Evolutionary conservation across 2,329 filamentous ascomycete genomes (phyloP).

Genomic region (Trichoderma cornu-damae): DNA sequence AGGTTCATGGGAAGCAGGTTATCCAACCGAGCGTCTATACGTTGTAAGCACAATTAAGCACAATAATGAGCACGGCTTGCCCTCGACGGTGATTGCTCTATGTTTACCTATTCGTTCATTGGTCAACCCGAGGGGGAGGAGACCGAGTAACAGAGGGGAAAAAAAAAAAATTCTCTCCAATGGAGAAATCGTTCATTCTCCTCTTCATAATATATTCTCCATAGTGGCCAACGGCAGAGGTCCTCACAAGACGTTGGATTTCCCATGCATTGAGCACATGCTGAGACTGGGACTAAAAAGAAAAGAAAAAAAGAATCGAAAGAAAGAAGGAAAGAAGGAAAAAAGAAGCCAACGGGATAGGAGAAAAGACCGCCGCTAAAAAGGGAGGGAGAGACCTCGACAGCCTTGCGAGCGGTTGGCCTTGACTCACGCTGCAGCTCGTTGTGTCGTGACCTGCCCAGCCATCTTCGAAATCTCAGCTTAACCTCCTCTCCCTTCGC

Average conservation of each 20-base stretch:
- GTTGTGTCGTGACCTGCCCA: not conserved
- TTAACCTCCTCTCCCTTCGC: not conserved
- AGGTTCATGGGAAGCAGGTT: not conserved
- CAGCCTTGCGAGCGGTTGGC: constrained; percentile 1
- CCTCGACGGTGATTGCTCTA: not conserved
- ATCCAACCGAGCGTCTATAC: not conserved
- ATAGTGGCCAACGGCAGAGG: not conserved
- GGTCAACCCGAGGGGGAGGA: constrained; percentile 6
- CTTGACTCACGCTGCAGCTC: not conserved
- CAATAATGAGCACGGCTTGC: constrained; percentile 3
- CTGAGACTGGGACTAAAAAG: not conserved
- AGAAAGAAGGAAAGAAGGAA: not conserved
- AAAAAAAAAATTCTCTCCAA: constrained; percentile 8
- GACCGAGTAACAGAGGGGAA: not conserved
- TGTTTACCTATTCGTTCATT: constrained; percentile 15
- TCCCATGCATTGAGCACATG: not conserved
- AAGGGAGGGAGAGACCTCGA: too few relatives aligned
- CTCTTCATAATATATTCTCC: constrained; percentile 1
- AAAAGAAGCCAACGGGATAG: not conserved
- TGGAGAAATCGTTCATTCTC: constrained; percentile 5
- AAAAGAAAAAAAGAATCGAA: not conserved
- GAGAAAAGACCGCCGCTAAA: not conserved
- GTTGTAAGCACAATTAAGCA: constrained; percentile 15
- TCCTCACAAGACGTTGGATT: not conserved
- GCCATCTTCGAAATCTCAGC: not conserved